Evolutionary conservation across 768 basidiomycete species (phyloP), one percentile per base, ranked within the genome.

Genomic region (Mycena sanguinolenta): DNA sequence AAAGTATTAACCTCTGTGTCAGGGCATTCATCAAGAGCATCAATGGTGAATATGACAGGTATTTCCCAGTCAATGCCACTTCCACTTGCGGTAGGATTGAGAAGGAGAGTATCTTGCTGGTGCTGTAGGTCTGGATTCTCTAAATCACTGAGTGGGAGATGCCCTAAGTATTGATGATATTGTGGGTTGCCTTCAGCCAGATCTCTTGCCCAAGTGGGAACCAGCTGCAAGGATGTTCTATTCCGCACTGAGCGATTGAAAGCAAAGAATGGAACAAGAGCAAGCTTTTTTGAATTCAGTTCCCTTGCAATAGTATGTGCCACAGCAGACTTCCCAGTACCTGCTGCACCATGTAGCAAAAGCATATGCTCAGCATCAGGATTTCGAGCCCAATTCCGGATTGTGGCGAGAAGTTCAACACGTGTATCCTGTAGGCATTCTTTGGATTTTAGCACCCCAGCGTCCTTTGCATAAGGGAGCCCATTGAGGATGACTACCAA

Each of bases 301-400:
- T n/a, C n/a, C n/a, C n/a, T n/a, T n/a, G n/a, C n/a, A n/a, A n/a
- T n/a, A n/a, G n/a, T n/a, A n/a, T n/a, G n/a, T n/a, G n/a, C n/a
- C n/a, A n/a, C n/a, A n/a, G n/a, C n/a, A n/a, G n/a, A n/a, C n/a
- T n/a, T n/a, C n/a, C n/a, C n/a, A n/a, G n/a, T n/a, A n/a, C n/a
- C n/a, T n/a, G n/a, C n/a, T n/a, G n/a, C n/a, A n/a, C n/a, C 38
- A 16, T 6, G 17, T 6, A 39, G 38, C 3, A 30, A 19, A 27
- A 19, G 38, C 14, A 30, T 27, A 46, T 16, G 38, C 38, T 13
- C 38, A 1, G 87, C 85, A 39, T 84, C 79, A 49, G 85, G 80
- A 19, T 79, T 79, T 0, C 78, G n/a, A n/a, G n/a, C n/a, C n/a
- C n/a, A n/a, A n/a, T n/a, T n/a, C n/a, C n/a, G n/a, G n/a, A n/a